Evolutionary conservation across 2,329 filamentous ascomycete species (phyloP), one percentile per base, ranked within the genome.

Genomic region (Chrysoporthe cubensis): DNA sequence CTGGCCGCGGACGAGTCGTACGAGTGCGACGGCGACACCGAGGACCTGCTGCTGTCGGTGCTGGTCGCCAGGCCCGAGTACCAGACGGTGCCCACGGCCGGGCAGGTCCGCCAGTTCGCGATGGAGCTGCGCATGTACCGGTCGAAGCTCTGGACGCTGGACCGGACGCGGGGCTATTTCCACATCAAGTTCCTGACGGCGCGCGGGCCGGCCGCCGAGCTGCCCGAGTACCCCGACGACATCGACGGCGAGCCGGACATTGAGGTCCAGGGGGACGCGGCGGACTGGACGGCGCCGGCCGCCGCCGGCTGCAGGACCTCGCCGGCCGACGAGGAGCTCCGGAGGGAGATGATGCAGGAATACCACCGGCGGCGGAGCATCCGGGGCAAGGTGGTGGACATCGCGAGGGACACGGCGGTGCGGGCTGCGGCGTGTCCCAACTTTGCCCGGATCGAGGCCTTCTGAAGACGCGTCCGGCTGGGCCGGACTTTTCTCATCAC

Each of bases 11-110:
- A 48, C 13, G 59, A 61, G 14, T 8, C 14, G 4, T 16, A 58
- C 16, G 63, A 65, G 3, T 58, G 52, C 43, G 63, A 65, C n/a
- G 63, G 63, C 63, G 63, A 58, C 52, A 65, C 56, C 32, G 63
- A 65, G 16, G 63, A 65, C 43, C 63, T 65, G 13, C 63, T 65
- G 7, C 54, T 58, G 16, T 32, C 54, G 16, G 52, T 65, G 21
- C 63, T 65, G 37, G 44, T 65, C 8, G 63, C 63, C 9, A 26
- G 63, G 16, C 63, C 52, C 13, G 42, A 65, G 52, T 59, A 65
- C 26, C 50, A 65, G 26, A 57, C 52, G 8, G 42, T 65, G 6
- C 63, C 63, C 16, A 57, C 63, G n/a, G 63, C 42, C 3, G 42
- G 44, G 2, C 52, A 65, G 26, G 44, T 65, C 2, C 63, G 44